Conservation (phyloP, 768 basidiomycete species). For the Termitomyces sp. region DNA sequence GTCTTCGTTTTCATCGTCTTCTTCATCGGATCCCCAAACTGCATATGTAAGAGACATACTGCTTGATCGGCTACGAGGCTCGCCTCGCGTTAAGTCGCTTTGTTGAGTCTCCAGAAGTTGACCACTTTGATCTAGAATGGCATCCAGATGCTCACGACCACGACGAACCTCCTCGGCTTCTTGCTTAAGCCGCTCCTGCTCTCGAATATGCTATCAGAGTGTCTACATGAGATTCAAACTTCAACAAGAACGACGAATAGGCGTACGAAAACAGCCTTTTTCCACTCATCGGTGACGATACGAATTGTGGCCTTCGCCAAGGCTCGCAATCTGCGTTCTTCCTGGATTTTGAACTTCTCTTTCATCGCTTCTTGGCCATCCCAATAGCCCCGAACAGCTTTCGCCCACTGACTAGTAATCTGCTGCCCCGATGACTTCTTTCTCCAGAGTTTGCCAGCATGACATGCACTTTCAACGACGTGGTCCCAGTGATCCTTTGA, state of each 20-base stretch:
- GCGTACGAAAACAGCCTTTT: conserved; percentile 80
- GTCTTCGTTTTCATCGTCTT: conserved; percentile 33
- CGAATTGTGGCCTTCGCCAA: conserved; percentile 72
- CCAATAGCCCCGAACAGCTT: conserved; percentile 71
- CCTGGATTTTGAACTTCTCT: conserved; percentile 51
- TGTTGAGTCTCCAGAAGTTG: conserved; percentile 84
- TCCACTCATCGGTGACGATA: conserved; percentile 78
- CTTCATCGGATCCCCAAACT: conserved; percentile 34
- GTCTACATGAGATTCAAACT: background rate
- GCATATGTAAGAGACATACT: conserved; percentile 36
- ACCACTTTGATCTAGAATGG: conserved; percentile 85
- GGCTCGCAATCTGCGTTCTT: conserved; percentile 62
- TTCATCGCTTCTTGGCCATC: conserved; percentile 61
- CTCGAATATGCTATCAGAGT: conserved; percentile 60
- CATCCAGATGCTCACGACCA: conserved; percentile 85
- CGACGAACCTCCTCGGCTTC: conserved; percentile 77
- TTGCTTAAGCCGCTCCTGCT: conserved; percentile 54
- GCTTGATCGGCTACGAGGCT: conserved; percentile 52
- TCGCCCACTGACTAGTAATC: conserved; percentile 55
- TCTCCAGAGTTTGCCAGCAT: conserved; percentile 18
- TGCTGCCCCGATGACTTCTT: conserved; percentile 31
- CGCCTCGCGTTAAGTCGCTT: conserved; percentile 55
- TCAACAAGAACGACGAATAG: background rate
- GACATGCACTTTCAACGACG: conserved; percentile 45
- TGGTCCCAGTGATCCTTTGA: conserved; percentile 56